phyloP scores from a whole-genome alignment of 441 rosid genomes.

The Pelargonium myrrhifolium region DNA sequence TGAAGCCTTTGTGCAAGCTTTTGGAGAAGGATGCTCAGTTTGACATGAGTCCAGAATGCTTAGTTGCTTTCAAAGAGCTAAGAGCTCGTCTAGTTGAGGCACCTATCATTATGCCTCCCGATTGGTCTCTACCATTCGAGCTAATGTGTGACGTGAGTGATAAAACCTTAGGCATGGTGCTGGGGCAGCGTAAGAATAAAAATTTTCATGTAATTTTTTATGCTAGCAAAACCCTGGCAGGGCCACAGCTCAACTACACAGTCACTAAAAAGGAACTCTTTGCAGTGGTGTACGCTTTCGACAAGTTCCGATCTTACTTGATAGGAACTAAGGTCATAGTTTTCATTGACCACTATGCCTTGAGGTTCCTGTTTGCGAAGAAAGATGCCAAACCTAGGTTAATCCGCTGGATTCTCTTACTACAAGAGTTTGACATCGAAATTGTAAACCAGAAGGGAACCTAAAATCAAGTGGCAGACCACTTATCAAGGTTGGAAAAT shows the following conservation, averaged over 20 bases:
- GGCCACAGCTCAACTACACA: not conserved
- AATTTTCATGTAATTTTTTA: not conserved
- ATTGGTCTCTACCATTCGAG: not conserved
- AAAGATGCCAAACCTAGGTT: not conserved
- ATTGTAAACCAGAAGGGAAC: too few relatives aligned
- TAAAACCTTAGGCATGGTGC: not conserved
- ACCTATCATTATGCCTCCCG: not conserved
- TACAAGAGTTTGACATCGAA: too few relatives aligned
- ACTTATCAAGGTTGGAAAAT: too few relatives aligned
- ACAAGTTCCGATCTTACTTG: not conserved
- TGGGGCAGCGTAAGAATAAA: not conserved
- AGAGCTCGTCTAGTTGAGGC: not conserved
- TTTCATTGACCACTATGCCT: not conserved
- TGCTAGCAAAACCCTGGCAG: not conserved
- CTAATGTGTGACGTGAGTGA: not conserved
- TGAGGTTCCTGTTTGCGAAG: not conserved
- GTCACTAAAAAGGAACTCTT: not conserved
- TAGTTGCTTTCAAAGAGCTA: not conserved
- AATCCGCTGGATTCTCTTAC: not conserved
- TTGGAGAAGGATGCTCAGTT: not conserved
- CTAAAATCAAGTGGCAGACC: too few relatives aligned
- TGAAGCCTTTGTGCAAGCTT: not conserved
- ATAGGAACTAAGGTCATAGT: not conserved
- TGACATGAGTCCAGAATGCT: not conserved
- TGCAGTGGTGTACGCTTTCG: not conserved